Conservation (phyloP, 148 eudicot genomes). For the Rhododendron molle region DNA sequence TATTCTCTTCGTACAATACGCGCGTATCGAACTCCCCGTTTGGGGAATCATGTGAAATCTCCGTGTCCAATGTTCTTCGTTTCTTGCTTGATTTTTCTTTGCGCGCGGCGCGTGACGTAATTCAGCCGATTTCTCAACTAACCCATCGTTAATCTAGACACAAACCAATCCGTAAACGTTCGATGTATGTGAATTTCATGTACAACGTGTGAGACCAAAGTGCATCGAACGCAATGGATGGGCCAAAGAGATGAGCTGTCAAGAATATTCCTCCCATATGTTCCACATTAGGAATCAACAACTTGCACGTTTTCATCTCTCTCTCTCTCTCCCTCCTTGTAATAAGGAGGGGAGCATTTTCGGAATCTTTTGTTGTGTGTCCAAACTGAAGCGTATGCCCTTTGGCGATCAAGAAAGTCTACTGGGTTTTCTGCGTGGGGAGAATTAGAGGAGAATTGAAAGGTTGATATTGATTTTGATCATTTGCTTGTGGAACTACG, state of each 20-base stretch:
- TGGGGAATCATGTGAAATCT: background rate
- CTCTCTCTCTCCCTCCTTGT: background rate
- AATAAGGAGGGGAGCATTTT: background rate
- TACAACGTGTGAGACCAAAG: background rate
- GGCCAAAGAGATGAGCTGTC: conserved; percentile 3
- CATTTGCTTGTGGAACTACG: background rate
- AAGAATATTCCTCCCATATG: conserved; percentile 18
- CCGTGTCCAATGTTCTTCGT: too few relatives aligned
- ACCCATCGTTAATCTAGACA: background rate
- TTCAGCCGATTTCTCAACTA: background rate
- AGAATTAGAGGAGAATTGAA: background rate
- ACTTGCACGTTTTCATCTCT: conserved; percentile 19
- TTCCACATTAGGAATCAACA: background rate
- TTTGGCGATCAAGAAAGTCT: background rate
- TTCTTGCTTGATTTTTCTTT: background rate
- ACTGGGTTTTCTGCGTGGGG: background rate
- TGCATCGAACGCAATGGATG: background rate
- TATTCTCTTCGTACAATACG: background rate
- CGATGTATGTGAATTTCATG: background rate
- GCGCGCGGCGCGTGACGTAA: background rate
- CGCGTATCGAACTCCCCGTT: background rate
- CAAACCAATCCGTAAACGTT: background rate
- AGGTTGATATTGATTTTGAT: background rate
- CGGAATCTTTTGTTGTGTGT: background rate
- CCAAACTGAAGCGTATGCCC: background rate